Percentiles rank a stretch among this genome's conserved stretches.
Evolutionary conservation across 768 basidiomycete genomes (phyloP).

Genomic region (Lactarius indigo): DNA sequence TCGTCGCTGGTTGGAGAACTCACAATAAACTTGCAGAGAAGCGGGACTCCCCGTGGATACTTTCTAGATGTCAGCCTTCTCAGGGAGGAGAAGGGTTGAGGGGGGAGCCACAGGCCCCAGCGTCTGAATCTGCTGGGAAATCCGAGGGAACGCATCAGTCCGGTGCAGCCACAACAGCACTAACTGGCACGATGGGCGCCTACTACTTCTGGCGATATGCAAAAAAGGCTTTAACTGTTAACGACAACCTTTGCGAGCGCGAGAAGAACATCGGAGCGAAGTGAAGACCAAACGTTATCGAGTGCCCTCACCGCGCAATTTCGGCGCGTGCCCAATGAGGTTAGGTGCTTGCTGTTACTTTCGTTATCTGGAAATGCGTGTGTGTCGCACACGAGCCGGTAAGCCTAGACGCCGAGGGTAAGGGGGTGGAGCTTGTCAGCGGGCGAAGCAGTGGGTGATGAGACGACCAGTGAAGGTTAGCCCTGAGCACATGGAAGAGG

Average conservation of each 20-base stretch:
- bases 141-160: background rate
- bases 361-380: background rate
- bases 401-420: background rate
- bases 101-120: background rate
- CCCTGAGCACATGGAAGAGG: conserved; percentile 7
- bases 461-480: background rate
- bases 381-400: background rate
- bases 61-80: background rate
- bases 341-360: background rate
- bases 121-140: background rate
- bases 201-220: background rate
- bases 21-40: background rate
- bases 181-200: background rate
- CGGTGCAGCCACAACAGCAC: background rate
- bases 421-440: background rate
- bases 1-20: background rate
- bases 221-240: background rate
- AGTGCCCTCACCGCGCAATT: background rate
- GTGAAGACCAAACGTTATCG: background rate
- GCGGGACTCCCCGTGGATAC: background rate
- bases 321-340: background rate
- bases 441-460: background rate
- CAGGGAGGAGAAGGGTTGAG: background rate
- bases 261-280: background rate
- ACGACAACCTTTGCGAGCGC: background rate